Conservation (phyloP, 257 asterid species). For the Handroanthus guayacan region DNA sequence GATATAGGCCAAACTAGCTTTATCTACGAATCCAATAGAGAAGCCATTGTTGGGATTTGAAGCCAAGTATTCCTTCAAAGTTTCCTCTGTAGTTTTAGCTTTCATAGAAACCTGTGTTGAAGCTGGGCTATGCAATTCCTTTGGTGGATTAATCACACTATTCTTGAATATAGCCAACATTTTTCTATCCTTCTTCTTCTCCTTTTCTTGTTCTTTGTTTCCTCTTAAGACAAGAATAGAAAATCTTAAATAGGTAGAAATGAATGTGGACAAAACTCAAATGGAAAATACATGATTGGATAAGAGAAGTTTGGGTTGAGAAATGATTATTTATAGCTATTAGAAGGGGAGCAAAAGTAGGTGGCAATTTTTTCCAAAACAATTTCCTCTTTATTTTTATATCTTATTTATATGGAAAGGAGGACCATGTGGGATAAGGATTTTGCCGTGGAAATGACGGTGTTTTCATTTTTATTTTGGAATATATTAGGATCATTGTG, state of each 20-base stretch:
- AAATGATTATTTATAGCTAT: slow-evolving; percentile 49
- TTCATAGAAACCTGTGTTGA: slow-evolving; percentile 36
- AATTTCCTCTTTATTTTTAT: too few species aligned
- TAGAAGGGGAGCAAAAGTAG: slow-evolving; percentile 33
- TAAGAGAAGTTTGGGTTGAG: slow-evolving; percentile 20
- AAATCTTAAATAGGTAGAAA: slow-evolving; percentile 12
- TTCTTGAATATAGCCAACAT: slow-evolving; percentile 89
- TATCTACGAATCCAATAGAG: slow-evolving; percentile 66
- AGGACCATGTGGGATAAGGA: too few species aligned
- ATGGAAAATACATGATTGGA: slow-evolving; percentile 32
- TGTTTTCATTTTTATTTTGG: too few species aligned
- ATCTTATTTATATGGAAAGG: too few species aligned
- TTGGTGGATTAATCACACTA: slow-evolving; percentile 77
- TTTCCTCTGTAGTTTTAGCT: slow-evolving; percentile 54
- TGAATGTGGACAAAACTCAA: not conserved
- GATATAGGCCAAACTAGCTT: slow-evolving; percentile 67
- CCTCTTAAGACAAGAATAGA: not conserved
- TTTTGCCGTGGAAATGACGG: too few species aligned
- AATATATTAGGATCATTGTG: too few species aligned
- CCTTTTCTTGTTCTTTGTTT: not conserved
- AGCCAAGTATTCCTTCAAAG: slow-evolving; percentile 64
- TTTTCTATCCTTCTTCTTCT: not conserved
- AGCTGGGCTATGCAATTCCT: slow-evolving; percentile 81
- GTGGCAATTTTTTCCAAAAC: slow-evolving; percentile 5
- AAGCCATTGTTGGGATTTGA: slow-evolving; percentile 57